phyloP scores from a whole-genome alignment of 2,329 filamentous ascomycete species.

The Endocalyx cinctus region DNA sequence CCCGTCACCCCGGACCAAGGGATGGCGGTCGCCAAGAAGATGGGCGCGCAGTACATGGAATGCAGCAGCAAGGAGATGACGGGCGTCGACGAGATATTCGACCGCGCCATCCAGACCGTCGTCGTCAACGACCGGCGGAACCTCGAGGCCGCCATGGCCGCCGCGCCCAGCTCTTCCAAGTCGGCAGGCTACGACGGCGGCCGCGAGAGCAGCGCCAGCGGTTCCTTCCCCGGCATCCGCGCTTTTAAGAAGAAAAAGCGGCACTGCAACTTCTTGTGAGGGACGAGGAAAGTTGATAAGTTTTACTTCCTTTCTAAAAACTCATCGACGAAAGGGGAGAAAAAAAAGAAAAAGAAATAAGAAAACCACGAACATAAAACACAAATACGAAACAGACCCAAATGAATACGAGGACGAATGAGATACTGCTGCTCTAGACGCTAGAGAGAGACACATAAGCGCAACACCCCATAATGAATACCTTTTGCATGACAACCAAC shows the following conservation, averaged over 20 bases:
- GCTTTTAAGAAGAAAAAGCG: constrained; percentile 74
- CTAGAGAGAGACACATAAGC: too few relatives aligned
- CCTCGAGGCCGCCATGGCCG: constrained; percentile 44
- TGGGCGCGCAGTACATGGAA: constrained; percentile 95
- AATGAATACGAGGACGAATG: too few relatives aligned
- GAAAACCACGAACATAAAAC: too few relatives aligned
- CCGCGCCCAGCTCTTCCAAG: constrained; percentile 27
- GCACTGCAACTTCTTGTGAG: constrained; percentile 73
- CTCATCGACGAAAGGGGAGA: too few relatives aligned
- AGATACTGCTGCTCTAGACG: too few relatives aligned
- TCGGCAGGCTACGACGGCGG: constrained; percentile 27
- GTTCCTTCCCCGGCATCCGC: constrained; percentile 39
- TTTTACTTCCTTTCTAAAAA: too few relatives aligned
- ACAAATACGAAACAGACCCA: too few relatives aligned
- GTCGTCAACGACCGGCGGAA: constrained; percentile 74
- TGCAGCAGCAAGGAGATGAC: constrained; percentile 97
- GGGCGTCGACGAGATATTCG: constrained; percentile 95
- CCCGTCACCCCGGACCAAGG: constrained; percentile 92
- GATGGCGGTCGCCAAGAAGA: constrained; percentile 80
- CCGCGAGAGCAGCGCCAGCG: constrained; percentile 28
- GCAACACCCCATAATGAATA: too few relatives aligned
- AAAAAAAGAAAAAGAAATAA: too few relatives aligned
- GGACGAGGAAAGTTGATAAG: constrained; percentile 4
- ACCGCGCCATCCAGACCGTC: constrained; percentile 82
- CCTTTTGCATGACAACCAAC: too few relatives aligned